Evolutionary conservation across 495 filamentous ascomycete species (phyloP).

Genomic region (Neurospora sp.): DNA sequence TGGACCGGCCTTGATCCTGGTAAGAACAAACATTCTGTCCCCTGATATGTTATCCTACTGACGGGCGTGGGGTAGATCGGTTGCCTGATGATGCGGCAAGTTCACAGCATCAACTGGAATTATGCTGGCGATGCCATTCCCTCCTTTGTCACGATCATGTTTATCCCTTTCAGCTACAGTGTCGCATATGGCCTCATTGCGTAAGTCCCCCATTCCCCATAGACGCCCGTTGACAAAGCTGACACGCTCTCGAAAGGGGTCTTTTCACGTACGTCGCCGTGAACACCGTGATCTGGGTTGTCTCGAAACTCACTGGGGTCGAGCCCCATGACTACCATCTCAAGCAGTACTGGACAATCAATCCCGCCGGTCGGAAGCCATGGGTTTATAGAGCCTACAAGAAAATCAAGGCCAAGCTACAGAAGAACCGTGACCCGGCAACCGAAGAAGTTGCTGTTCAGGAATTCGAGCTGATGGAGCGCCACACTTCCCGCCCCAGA

Average conservation of each 20-base stretch:
- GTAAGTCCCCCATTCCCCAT: conserved; percentile 21
- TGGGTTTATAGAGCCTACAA: conserved; percentile 22
- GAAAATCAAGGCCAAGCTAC: not conserved
- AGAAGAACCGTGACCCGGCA: not conserved
- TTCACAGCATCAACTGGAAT: conserved; percentile 42
- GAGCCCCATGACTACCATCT: conserved; percentile 60
- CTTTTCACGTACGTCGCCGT: conserved; percentile 62
- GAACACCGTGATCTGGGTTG: conserved; percentile 51
- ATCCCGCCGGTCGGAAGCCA: conserved; percentile 22
- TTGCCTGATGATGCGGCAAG: conserved; percentile 47
- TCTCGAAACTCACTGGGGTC: conserved; percentile 45
- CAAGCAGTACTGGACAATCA: conserved; percentile 69
- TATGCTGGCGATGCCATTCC: conserved; percentile 63
- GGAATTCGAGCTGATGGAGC: not conserved
- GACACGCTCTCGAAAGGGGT: conserved; percentile 33
- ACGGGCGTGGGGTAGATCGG: conserved; percentile 29
- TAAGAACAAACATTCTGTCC: conserved; percentile 21
- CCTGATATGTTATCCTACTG: not conserved
- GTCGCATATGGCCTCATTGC: conserved; percentile 74
- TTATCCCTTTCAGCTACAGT: conserved; percentile 76
- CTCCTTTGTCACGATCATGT: conserved; percentile 66
- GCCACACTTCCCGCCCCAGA: not conserved
- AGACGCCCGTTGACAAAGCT: not conserved
- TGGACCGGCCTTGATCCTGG: conserved; percentile 67
- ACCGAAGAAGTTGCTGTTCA: not conserved